These are phyloP conservation scores for Coccinonectria pachysandricola DNA, from an alignment of 2,329 filamentous ascomycete genomes.

Conservation along the genomic window DNA sequence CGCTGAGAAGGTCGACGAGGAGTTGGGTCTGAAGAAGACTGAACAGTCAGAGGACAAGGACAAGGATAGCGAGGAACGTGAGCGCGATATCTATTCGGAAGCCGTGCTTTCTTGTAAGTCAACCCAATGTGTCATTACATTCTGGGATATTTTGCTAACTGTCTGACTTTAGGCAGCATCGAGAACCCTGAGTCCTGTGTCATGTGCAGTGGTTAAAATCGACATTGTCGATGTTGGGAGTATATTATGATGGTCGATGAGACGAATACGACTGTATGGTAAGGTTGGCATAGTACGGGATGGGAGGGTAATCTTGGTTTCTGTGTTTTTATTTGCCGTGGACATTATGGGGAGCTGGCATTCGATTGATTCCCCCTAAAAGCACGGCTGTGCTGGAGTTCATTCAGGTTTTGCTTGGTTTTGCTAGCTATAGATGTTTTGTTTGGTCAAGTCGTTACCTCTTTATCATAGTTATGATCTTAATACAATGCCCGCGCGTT, in stretches of 20 bases:
- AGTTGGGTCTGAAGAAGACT: conserved; percentile 43
- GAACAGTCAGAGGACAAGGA: conserved; percentile 64
- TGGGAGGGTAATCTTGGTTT: conserved; percentile 14
- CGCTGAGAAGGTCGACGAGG: conserved; percentile 45
- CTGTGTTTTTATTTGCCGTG: conserved; percentile 9
- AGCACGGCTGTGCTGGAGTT: conserved; percentile 12
- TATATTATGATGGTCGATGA: conserved; percentile 23
- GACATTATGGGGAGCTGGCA: conserved; percentile 7
- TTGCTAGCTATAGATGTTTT: no score
- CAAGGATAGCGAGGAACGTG: conserved; percentile 60
- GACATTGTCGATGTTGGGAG: conserved; percentile 3
- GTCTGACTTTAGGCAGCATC: conserved; percentile 62
- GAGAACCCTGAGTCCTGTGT: conserved; percentile 91
- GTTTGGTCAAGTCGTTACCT: no score
- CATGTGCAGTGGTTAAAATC: conserved; percentile 84
- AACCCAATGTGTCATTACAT: not conserved
- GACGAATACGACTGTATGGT: conserved; percentile 20
- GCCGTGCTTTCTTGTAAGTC: conserved; percentile 76
- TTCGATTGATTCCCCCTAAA: conserved; percentile 5
- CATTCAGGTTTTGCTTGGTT: no score
- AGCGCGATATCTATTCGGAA: conserved; percentile 91
- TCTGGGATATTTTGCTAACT: conserved; percentile 21
- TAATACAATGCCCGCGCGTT: no score
- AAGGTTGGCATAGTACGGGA: conserved; percentile 12
- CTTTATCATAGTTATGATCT: no score